A percentile compares a stretch with the other conserved stretches of the same genome.
phyloP scores from a whole-genome alignment of 2,329 filamentous ascomycete species.

The Aspergillus tanneri region DNA sequence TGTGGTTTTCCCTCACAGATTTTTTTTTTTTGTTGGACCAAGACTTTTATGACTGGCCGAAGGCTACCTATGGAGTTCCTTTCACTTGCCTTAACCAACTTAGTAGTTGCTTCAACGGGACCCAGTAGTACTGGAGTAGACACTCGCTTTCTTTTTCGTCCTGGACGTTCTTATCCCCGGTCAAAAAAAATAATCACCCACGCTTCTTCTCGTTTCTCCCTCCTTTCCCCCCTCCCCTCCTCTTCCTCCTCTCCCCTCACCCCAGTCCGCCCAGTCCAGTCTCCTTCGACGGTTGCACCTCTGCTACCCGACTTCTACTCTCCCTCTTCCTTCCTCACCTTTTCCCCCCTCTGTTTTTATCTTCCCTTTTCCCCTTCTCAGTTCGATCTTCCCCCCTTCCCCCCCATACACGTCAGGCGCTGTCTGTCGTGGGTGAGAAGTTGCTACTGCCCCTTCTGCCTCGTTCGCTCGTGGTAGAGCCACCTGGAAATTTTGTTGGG shows the following conservation, averaged over 20 bases:
- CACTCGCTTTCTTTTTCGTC: background rate
- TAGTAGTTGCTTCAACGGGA: background rate
- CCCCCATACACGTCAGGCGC: conserved; percentile 23
- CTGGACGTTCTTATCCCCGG: conserved; percentile 18
- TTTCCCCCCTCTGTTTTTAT: conserved; percentile 12
- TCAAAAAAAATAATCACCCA: conserved; percentile 22
- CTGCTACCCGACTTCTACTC: conserved; percentile 17
- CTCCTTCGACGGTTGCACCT: conserved; percentile 11
- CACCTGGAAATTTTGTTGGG: conserved; percentile 20
- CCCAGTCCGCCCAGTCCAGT: conserved; percentile 7
- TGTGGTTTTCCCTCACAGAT: background rate
- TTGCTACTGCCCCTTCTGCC: conserved; percentile 25
- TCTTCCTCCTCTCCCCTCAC: conserved; percentile 10
- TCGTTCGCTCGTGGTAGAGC: conserved; percentile 39
- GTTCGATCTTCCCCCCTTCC: conserved; percentile 24
- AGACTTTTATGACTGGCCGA: background rate
- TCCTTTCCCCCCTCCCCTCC: conserved; percentile 13
- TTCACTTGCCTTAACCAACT: too few relatives aligned
- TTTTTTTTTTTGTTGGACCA: background rate
- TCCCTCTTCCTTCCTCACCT: conserved; percentile 16
- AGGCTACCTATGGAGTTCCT: background rate
- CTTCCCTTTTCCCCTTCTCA: conserved; percentile 27
- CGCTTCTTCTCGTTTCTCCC: conserved; percentile 17
- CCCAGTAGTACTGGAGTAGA: conserved; percentile 1
- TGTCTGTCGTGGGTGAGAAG: conserved; percentile 26